These are phyloP conservation scores for Pseudisothecium myosuroides DNA, from an alignment of 225 moss, liverwort and hornwort genomes.

Conservation along the genomic window DNA sequence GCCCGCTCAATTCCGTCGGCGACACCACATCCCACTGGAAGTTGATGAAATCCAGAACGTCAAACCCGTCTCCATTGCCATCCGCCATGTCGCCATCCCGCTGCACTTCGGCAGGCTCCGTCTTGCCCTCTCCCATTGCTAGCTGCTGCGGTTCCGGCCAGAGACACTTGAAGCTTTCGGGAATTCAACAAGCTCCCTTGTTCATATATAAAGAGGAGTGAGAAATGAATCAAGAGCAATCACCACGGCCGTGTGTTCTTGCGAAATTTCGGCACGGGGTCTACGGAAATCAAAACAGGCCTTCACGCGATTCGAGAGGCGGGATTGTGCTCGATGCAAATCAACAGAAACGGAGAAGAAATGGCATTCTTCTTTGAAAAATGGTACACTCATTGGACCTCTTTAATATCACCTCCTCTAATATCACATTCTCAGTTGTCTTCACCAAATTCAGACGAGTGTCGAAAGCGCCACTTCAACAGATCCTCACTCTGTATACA, in stretches of 20 bases:
- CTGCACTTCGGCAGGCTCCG: background rate
- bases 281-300: background rate
- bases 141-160: background rate
- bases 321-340: background rate
- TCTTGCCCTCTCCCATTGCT: background rate
- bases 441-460: too few species aligned
- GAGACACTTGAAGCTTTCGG: background rate
- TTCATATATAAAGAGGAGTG: background rate
- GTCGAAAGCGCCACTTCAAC: background rate
- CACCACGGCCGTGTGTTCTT: background rate
- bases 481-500: background rate
- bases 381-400: background rate
- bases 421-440: background rate
- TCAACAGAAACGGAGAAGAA: background rate
- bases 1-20: conserved; percentile 16
- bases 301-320: background rate
- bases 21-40: conserved; percentile 29
- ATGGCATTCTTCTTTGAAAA: background rate
- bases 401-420: background rate
- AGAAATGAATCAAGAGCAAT: background rate
- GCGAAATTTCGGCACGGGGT: background rate
- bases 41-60: conserved; percentile 6
- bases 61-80: conserved; percentile 20
- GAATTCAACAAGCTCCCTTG: background rate
- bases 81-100: background rate